Conservation (phyloP, 2,329 filamentous ascomycete genomes). For the Triangularia verruculosa region DNA sequence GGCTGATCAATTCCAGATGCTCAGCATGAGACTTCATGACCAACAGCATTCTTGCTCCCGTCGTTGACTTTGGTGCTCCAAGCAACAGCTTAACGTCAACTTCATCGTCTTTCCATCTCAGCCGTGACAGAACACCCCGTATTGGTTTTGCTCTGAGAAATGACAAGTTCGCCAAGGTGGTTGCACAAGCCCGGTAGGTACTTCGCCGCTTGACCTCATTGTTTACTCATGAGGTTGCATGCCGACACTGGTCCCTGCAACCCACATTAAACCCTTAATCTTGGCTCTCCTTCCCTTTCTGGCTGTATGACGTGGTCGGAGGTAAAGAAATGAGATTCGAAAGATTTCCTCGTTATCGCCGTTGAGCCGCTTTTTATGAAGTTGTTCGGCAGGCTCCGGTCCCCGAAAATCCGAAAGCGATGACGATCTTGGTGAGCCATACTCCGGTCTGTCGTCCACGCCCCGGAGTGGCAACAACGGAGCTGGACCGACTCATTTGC, state of each 20-base stretch:
- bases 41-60: neutral
- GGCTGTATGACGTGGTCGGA: neutral
- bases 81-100: no score
- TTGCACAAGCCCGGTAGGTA: neutral
- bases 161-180: neutral
- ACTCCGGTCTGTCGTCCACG: neutral
- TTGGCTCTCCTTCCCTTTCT: neutral
- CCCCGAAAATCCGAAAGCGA: neutral
- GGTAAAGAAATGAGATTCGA: neutral
- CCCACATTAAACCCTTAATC: neutral
- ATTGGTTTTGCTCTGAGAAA: neutral
- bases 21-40: neutral
- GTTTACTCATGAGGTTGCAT: neutral
- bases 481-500: neutral
- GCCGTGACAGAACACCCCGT: neutral
- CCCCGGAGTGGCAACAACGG: neutral
- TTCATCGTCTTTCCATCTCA: no score
- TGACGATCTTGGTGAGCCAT: neutral
- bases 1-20: neutral
- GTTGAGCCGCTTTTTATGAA: neutral
- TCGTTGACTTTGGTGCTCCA: neutral
- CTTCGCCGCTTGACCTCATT: neutral
- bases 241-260: neutral
- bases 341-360: neutral
- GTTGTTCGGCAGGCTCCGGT: neutral